Evolutionary conservation across 2,329 filamentous ascomycete genomes (phyloP).

Genomic region (Aureobasidium zeae): DNA sequence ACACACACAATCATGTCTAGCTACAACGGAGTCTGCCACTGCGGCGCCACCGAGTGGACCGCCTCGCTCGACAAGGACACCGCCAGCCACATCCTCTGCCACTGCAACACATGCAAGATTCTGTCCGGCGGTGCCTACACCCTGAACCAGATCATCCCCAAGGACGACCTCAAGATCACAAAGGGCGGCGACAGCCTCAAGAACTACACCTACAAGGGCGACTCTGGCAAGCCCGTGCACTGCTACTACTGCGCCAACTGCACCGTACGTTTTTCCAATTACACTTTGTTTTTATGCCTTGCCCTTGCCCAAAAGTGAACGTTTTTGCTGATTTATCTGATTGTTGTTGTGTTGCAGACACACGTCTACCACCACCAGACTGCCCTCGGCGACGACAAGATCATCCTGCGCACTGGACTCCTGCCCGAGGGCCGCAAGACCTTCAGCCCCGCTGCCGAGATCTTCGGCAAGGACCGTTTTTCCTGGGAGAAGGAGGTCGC

Average conservation of each 20-base stretch:
- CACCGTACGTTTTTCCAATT: slow-evolving; percentile 27
- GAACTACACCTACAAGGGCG: slow-evolving; percentile 48
- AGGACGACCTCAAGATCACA: slow-evolving; percentile 42
- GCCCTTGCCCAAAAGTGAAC: background rate
- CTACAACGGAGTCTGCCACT: slow-evolving; percentile 46
- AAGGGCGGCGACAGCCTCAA: slow-evolving; percentile 40
- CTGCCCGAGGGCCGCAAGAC: slow-evolving; percentile 37
- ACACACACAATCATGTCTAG: slow-evolving; percentile 32
- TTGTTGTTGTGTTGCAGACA: background rate
- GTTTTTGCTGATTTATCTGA: background rate
- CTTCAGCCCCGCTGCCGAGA: slow-evolving; percentile 44
- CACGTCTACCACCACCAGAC: slow-evolving; percentile 50
- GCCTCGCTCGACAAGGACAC: slow-evolving; percentile 41
- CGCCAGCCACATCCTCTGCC: slow-evolving; percentile 40
- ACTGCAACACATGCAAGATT: slow-evolving; percentile 50
- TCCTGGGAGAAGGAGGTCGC: slow-evolving; percentile 44
- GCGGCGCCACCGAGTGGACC: slow-evolving; percentile 45
- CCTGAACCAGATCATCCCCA: slow-evolving; percentile 46
- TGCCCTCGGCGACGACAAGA: slow-evolving; percentile 41
- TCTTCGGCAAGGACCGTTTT: slow-evolving; percentile 43
- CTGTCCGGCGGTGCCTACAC: slow-evolving; percentile 44
- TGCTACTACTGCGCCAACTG: slow-evolving; percentile 52
- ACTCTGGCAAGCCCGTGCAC: slow-evolving; percentile 46
- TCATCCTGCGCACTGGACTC: slow-evolving; percentile 44
- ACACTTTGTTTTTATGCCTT: background rate